phyloP scores from a whole-genome alignment of 2,329 filamentous ascomycete species.

The Fusarium nanum region DNA sequence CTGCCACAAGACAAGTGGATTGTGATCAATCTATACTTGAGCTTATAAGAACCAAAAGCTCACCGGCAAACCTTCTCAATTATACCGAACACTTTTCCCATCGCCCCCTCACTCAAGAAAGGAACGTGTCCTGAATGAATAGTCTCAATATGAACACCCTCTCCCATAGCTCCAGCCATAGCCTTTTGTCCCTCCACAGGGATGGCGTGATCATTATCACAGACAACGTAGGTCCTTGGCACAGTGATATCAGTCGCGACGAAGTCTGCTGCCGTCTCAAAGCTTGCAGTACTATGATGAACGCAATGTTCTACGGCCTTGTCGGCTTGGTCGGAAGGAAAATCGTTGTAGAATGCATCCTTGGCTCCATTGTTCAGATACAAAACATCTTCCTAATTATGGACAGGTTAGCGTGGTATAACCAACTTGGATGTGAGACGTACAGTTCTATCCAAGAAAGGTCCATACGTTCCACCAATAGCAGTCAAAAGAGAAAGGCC shows the following conservation, averaged over 20 bases:
- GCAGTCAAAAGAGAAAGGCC: neutral
- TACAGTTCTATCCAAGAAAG: constrained; percentile 8
- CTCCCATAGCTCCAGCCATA: constrained; percentile 32
- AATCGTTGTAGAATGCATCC: constrained; percentile 18
- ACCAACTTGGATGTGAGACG: too few species aligned
- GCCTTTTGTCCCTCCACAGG: constrained; percentile 36
- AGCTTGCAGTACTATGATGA: constrained; percentile 33
- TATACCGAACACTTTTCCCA: neutral
- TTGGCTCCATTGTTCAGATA: constrained; percentile 12
- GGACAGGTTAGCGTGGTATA: too few species aligned
- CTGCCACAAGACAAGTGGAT: too few species aligned
- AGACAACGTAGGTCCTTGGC: constrained; percentile 46
- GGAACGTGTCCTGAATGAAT: constrained; percentile 1
- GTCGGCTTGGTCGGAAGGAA: neutral
- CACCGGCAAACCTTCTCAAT: too few species aligned
- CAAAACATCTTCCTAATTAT: constrained; percentile 6
- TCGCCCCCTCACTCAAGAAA: neutral
- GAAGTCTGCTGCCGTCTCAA: constrained; percentile 29
- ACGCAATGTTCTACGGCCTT: neutral
- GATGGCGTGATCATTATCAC: constrained; percentile 39
- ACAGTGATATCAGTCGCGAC: constrained; percentile 40
- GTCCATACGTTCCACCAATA: neutral
- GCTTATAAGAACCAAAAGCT: too few species aligned
- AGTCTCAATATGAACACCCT: neutral
- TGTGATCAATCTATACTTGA: neutral